Evolutionary conservation across 148 eudicot species (phyloP).

Genomic region (Diospyros lotus): DNA sequence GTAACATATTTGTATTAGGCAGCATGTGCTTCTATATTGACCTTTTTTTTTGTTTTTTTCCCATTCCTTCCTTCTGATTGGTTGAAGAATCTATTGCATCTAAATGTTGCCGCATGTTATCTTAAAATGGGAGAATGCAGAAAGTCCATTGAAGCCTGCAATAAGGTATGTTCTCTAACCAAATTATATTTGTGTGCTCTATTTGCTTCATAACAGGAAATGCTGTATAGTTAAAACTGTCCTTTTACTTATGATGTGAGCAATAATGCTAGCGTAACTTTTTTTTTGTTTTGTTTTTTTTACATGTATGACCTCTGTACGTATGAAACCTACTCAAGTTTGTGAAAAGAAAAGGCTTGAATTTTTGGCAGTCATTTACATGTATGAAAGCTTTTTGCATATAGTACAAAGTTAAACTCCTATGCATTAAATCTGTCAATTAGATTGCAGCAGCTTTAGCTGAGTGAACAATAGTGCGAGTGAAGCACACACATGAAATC

Average conservation of each 20-base stretch:
- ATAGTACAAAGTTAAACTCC: no score
- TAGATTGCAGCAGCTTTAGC: no score
- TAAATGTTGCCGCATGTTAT: conserved; percentile 94
- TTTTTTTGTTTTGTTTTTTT: no score
- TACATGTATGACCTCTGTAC: no score
- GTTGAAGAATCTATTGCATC: conserved; percentile 71
- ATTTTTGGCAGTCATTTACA: no score
- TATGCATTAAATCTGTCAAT: no score
- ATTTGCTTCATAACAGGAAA: neutral
- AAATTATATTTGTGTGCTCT: neutral
- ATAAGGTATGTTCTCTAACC: conserved; percentile 54
- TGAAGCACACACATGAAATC: no score
- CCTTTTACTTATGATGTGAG: neutral
- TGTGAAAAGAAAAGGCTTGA: no score
- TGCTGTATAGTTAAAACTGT: neutral
- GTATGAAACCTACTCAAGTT: no score
- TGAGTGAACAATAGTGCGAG: no score
- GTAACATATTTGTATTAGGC: neutral
- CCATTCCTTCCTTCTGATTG: conserved; percentile 4
- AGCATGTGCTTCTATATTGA: neutral
- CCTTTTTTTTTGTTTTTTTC: neutral
- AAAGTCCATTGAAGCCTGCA: conserved; percentile 88
- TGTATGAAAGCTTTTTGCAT: no score
- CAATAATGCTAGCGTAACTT: neutral
- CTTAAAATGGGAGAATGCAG: conserved; percentile 89